Percentiles rank a stretch among this genome's conserved stretches.
Evolutionary conservation across 1,139 yeast species (phyloP).

Genomic region (Arxiozyma telluris): DNA sequence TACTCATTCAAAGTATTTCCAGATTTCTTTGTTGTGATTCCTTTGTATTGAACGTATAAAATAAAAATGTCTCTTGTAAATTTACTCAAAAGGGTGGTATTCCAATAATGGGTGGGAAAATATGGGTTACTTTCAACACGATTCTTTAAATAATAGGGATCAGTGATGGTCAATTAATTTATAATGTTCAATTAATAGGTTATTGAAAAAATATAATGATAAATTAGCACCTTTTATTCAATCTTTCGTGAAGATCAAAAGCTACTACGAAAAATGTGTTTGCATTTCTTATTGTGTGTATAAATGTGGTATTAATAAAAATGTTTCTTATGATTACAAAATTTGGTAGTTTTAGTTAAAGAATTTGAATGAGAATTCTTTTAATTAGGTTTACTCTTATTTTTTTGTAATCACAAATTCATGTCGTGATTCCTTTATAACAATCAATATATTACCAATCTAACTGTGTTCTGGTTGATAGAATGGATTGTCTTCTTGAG

Average conservation of each 20-base stretch:
- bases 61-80: not conserved
- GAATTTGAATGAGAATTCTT: too few relatives aligned
- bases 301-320: too few relatives aligned
- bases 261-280: too few relatives aligned
- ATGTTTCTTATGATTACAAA: not conserved
- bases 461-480: not conserved
- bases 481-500: not conserved
- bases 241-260: too few relatives aligned
- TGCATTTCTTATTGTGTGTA: not conserved
- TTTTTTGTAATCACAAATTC: not conserved
- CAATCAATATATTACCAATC: not conserved
- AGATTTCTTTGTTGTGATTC: not conserved
- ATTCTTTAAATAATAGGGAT: too few relatives aligned
- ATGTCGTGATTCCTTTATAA: not conserved
- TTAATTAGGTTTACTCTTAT: not conserved
- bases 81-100: not conserved
- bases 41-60: too few relatives aligned
- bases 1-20: too few relatives aligned
- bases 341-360: not conserved
- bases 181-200: too few relatives aligned
- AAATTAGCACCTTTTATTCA: not conserved
- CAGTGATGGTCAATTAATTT: too few relatives aligned
- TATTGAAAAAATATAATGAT: too few relatives aligned
- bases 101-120: not conserved
- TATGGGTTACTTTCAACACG: not conserved